phyloP scores from a whole-genome alignment of 1,139 yeast species.

The Pneumocystis carinii region DNA sequence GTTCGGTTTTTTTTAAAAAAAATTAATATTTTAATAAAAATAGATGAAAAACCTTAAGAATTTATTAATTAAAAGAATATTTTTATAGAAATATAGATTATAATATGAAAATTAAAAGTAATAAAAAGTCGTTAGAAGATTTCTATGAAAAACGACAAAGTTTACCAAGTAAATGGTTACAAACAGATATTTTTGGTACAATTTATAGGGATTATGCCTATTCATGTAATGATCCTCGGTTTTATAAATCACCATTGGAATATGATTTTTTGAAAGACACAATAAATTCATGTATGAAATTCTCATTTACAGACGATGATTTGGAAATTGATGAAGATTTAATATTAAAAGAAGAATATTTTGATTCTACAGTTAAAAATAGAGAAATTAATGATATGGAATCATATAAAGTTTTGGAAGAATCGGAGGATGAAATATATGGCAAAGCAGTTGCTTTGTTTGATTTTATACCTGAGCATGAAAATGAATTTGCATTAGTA shows the following conservation, averaged over 20 bases:
- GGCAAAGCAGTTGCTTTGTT: slow-evolving; percentile 71
- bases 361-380: not conserved
- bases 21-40: no score
- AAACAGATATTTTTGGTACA: not conserved
- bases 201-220: not conserved
- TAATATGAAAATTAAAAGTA: not conserved
- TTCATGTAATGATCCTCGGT: not conserved
- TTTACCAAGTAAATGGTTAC: not conserved
- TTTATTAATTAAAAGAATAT: not conserved
- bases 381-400: not conserved
- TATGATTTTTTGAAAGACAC: not conserved
- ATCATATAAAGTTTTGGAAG: not conserved
- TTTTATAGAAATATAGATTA: not conserved
- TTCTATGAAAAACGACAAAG: not conserved
- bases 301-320: not conserved
- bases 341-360: not conserved
- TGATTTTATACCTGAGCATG: slow-evolving; percentile 84
- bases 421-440: slow-evolving; percentile 29
- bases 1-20: no score
- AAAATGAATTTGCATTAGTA: slow-evolving; percentile 62
- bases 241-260: not conserved
- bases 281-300: not conserved
- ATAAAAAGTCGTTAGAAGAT: not conserved
- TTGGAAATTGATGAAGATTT: not conserved
- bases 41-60: not conserved